Evolutionary conservation across 2,329 filamentous ascomycete genomes (phyloP).

Genomic region (Bipolaris sorokiniana): DNA sequence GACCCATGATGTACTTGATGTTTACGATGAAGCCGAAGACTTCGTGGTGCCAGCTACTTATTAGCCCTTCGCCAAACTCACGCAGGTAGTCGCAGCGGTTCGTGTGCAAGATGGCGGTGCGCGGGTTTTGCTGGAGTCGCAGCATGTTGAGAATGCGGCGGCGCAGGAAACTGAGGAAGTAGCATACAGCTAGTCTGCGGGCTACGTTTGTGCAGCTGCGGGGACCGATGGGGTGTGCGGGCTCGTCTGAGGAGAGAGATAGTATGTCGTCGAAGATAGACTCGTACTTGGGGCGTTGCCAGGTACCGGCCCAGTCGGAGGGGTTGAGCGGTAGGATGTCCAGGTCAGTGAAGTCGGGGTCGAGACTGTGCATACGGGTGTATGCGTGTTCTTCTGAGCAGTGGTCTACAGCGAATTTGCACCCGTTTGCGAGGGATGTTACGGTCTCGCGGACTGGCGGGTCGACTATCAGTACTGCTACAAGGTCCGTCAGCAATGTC

Average conservation of each 20-base stretch:
- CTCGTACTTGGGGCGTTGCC: neutral
- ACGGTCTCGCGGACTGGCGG: neutral
- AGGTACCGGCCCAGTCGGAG: neutral
- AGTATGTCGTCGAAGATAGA: slow-evolving; percentile 5
- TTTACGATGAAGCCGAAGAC: slow-evolving; percentile 3
- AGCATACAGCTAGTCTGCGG: slow-evolving; percentile 4
- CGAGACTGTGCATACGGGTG: slow-evolving; percentile 3
- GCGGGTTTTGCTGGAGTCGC: neutral
- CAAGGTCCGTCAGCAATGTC: neutral
- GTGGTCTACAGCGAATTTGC: neutral
- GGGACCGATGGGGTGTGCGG: neutral
- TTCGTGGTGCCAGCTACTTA: slow-evolving; percentile 1
- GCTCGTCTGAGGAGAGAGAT: neutral
- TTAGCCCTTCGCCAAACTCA: neutral
- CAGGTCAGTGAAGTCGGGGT: slow-evolving; percentile 3
- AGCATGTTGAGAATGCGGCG: slow-evolving; percentile 6
- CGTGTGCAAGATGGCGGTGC: neutral
- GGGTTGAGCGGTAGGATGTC: neutral
- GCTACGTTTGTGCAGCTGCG: slow-evolving; percentile 2
- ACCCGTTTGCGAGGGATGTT: neutral
- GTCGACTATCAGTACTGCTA: slow-evolving; percentile 1
- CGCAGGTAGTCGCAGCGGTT: slow-evolving; percentile 7
- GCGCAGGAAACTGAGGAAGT: slow-evolving; percentile 1
- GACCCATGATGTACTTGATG: slow-evolving; percentile 7
- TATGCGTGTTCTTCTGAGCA: neutral